Base-by-base conservation (phyloP, 164 flowering plant species). In the Pachysandra terminalis region DNA sequence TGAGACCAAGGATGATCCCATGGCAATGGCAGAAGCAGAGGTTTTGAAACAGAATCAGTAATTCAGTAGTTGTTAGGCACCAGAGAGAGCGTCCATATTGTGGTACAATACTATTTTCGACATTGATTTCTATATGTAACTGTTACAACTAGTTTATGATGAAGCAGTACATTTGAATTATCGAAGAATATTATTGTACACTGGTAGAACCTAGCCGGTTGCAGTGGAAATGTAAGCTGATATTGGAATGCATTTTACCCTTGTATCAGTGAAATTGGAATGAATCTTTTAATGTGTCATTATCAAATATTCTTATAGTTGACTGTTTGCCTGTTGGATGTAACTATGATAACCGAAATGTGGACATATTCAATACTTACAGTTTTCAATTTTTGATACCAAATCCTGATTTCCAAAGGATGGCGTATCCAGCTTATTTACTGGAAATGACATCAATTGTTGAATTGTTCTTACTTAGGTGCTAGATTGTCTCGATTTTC, bases 1-100 rank as follows among this genome's bases (percentile, higher is more conserved):
- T 17, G 85, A 72, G 35, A 62, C 22, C 22, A 86, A 79, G 72
- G 81, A 82, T 69, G 96, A 94, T 61, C 94, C 97, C 51, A 91
- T 91, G 95, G 88, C 87, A 16, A 78, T 62, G 77, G 96, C 92
- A 26, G 97, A 94, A 76, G 95, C 89, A 16, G 92, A 89, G 77
- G 90, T 66, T 53, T 71, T 87, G 75, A 64, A 78, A 48, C 76
- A 82, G 62, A 77, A 62, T 28, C 52, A 52, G 61, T 61, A 69
- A 67, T 64, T 28, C 52, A 52, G 61, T 61, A 69, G 67, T 64
- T 72, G 51, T 59, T 65, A 65, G 68, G 19, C 49, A 48, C 60
- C 64, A 32, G 12, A 45, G 62, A 22, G 26, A 37, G 61, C 41
- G 24, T 59, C 16, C 27, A 8, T 52, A 68, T 49, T 5, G 66